phyloP scores from a whole-genome alignment of 768 basidiomycete species.

The Macrolepiota dolichaula region DNA sequence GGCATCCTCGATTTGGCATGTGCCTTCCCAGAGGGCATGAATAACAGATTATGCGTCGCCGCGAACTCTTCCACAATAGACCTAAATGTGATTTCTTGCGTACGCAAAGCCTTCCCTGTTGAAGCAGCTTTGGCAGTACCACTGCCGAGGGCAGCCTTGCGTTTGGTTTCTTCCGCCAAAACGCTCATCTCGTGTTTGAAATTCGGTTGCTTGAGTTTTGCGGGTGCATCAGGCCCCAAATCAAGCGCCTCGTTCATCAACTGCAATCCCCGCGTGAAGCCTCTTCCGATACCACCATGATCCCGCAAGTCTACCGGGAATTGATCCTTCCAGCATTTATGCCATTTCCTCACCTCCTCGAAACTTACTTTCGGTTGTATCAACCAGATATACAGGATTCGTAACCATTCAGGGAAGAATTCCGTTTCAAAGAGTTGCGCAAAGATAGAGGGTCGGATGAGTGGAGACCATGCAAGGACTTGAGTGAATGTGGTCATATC shows the following conservation, averaged over 20 bases:
- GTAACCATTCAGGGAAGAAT: conserved; percentile 98
- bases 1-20: conserved; percentile 89
- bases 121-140: conserved; percentile 21
- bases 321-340: conserved; percentile 78
- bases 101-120: conserved; percentile 43
- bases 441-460: conserved; percentile 75
- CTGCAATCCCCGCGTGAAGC: conserved; percentile 86
- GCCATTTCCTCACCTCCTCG: conserved; percentile 94
- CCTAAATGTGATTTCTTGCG: conserved; percentile 88
- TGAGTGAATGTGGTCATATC: conserved; percentile 77
- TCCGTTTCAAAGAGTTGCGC: conserved; percentile 83
- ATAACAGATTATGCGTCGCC: conserved; percentile 80
- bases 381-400: conserved; percentile 89
- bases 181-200: conserved; percentile 43
- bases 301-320: conserved; percentile 73
- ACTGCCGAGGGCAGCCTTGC: background rate
- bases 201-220: conserved; percentile 65
- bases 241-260: conserved; percentile 94
- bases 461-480: conserved; percentile 73
- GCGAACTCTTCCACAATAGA: conserved; percentile 91
- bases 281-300: conserved; percentile 63
- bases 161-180: conserved; percentile 2
- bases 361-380: conserved; percentile 84
- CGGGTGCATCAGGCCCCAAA: conserved; percentile 74
- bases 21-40: conserved; percentile 82